Percentiles rank a stretch among this genome's conserved stretches.
Evolutionary conservation across 169 alveolate species (phyloP).

Genomic region (Plasmodium fragile): DNA sequence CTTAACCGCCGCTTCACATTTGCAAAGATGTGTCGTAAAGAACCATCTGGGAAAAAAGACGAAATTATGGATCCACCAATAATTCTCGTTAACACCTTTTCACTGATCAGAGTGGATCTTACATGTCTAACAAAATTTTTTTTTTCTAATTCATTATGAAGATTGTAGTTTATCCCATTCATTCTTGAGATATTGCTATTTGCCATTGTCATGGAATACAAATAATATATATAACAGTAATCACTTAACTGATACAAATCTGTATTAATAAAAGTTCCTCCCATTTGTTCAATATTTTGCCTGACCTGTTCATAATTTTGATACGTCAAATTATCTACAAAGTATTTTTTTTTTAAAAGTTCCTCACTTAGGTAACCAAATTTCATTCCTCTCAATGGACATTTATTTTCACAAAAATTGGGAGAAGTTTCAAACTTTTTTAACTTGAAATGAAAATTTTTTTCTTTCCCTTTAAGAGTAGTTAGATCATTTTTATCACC

Average conservation of each 20-base stretch:
- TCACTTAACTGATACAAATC: slow-evolving; percentile 12
- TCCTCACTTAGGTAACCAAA: slow-evolving; percentile 42
- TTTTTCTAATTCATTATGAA: slow-evolving; percentile 8
- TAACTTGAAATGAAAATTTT: slow-evolving; percentile 12
- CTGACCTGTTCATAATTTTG: slow-evolving; percentile 21
- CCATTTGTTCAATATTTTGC: slow-evolving; percentile 26
- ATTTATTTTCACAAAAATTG: neutral
- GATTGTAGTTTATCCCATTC: slow-evolving; percentile 59
- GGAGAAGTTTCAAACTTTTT: slow-evolving; percentile 24
- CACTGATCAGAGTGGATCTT: slow-evolving; percentile 37
- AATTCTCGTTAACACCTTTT: slow-evolving; percentile 47
- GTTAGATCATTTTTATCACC: slow-evolving; percentile 40
- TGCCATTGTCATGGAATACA: slow-evolving; percentile 54
- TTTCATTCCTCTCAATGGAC: slow-evolving; percentile 27
- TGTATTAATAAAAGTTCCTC: slow-evolving; percentile 16
- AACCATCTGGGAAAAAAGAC: slow-evolving; percentile 7
- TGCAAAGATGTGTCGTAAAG: neutral
- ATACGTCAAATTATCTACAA: slow-evolving; percentile 15
- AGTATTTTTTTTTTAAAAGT: slow-evolving; percentile 10
- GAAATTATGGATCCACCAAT: slow-evolving; percentile 57
- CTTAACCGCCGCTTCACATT: slow-evolving; percentile 3
- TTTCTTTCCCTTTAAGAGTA: slow-evolving; percentile 13
- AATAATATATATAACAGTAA: slow-evolving; percentile 42
- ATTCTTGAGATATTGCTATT: slow-evolving; percentile 45
- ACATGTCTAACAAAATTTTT: slow-evolving; percentile 2